These are phyloP conservation scores for Daldinia decipiens DNA, from an alignment of 495 filamentous ascomycete species.

Conservation along the genomic window DNA sequence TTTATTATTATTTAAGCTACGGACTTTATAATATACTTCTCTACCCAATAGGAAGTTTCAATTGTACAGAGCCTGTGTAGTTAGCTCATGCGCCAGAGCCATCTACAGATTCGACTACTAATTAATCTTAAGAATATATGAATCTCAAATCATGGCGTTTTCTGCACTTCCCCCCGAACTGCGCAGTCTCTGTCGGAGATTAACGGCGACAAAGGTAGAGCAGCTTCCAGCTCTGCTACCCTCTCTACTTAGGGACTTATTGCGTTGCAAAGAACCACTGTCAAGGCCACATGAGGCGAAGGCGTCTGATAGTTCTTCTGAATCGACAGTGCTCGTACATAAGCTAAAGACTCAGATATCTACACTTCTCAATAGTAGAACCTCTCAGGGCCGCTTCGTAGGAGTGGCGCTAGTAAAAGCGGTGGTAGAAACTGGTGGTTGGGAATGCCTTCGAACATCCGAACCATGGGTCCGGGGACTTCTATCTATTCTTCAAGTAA, in stretches of 20 bases:
- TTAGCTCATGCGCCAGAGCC: not conserved
- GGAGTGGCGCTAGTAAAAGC: conserved; percentile 81
- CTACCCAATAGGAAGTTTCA: not conserved
- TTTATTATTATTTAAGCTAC: not conserved
- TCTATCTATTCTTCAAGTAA: conserved; percentile 74
- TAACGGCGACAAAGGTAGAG: conserved; percentile 69
- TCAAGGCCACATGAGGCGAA: conserved; percentile 61
- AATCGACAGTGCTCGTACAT: conserved; percentile 73
- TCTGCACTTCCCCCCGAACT: conserved; percentile 59
- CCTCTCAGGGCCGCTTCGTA: conserved; percentile 75
- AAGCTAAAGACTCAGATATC: conserved; percentile 81
- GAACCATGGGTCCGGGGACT: conserved; percentile 78
- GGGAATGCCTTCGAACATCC: conserved; percentile 75
- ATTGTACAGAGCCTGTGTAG: not conserved
- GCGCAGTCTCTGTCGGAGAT: conserved; percentile 71
- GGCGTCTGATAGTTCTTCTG: conserved; percentile 64
- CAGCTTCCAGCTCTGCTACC: conserved; percentile 72
- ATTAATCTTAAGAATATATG: not conserved
- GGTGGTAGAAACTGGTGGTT: conserved; percentile 81
- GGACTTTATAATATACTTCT: not conserved
- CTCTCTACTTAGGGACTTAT: conserved; percentile 67
- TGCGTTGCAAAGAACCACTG: conserved; percentile 68
- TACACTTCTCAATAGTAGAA: conserved; percentile 77
- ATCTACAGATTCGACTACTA: not conserved
- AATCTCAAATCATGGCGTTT: conserved; percentile 39